Base-by-base conservation (phyloP, 2,329 filamentous ascomycete genomes). In the Ceratocystis colombiana region DNA sequence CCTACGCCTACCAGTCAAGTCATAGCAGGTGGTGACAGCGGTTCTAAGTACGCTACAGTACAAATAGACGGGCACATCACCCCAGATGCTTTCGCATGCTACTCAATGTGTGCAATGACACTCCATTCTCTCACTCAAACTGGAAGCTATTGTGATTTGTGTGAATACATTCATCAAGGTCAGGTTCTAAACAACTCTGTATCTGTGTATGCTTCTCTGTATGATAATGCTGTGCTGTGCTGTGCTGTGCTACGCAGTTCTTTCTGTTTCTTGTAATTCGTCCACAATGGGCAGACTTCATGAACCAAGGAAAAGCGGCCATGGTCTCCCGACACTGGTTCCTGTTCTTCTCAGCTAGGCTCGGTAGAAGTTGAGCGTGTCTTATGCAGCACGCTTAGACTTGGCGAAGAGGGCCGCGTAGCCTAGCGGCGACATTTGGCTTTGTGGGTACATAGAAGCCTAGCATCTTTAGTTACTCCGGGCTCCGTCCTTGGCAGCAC, bases 401-500 rank as follows among this genome's bases (percentile, higher is more conserved):
- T 37, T 15, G 28, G 25, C 25, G 5, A n/a, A 33, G 55, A n/a
- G 30, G 17, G 28, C 37, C 37, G 5, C 12, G 12, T 33, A 59
- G 20, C 20, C 48, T 25, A 53, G 15, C 22, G 48, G 20, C 22
- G 20, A 25, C 28, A 41, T 25, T 30, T 59, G 55, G n/a, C 12
- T 15, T 5, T 20, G 25, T 15, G 30, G 15, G 55, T 17, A 8
- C 30, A 30, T n/a, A n/a, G 55, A 59, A 59, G 33, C 3, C 45
- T 12, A 7, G 33, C 55, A 41, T 30, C 55, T 71, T 76, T 76
- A 96, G 79, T 96, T 96, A 82, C 89, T 95, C 77, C 93, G 85
- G 73, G 83, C 86, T 69, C 90, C 91, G 68, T 79, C 85, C 84
- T 95, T 96, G 68, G 89, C 86, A 71, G 85, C 92, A 75, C 91